Conservation (phyloP, 331 rosid genomes). For the Spiraea crenata region DNA sequence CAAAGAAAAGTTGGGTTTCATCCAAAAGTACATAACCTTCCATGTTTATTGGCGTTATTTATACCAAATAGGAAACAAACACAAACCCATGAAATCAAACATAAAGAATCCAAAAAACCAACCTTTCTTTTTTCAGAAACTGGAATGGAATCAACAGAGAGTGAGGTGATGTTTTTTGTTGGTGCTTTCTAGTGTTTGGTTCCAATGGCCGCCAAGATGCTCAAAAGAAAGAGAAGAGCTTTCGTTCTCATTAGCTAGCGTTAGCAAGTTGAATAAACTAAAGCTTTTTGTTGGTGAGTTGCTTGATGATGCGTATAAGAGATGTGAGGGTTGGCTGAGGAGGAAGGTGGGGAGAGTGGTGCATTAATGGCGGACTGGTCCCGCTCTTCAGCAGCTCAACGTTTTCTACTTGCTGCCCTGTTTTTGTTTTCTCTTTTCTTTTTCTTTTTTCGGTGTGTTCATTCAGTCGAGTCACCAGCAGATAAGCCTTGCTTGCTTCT, state of each 20-base stretch:
- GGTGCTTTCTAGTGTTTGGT: neutral
- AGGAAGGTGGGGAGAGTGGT: slow-evolving; percentile 21
- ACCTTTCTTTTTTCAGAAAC: slow-evolving; percentile 13
- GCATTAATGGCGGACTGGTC: slow-evolving; percentile 44
- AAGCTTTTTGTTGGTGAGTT: neutral
- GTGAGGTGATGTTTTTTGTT: neutral
- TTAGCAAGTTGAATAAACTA: slow-evolving; percentile 31
- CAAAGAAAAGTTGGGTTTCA: slow-evolving; percentile 4
- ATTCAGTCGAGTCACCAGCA: slow-evolving; percentile 6
- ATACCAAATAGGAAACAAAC: neutral
- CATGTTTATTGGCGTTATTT: slow-evolving; percentile 8
- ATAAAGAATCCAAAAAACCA: slow-evolving; percentile 25
- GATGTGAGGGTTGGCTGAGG: neutral
- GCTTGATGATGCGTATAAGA: slow-evolving; percentile 22
- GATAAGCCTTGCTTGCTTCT: slow-evolving; percentile 10
- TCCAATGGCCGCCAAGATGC: slow-evolving; percentile 19
- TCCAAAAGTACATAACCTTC: slow-evolving; percentile 7
- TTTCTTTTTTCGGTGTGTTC: neutral
- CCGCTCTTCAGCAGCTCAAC: slow-evolving; percentile 22
- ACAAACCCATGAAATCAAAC: slow-evolving; percentile 13
- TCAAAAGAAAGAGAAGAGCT: neutral
- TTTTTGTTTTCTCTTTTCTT: neutral
- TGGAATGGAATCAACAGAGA: slow-evolving; percentile 3
- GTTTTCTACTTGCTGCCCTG: neutral
- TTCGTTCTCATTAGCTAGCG: neutral